Base-by-base conservation (phyloP, 1,284 basidiomycete species). In the Golubevia sp. region DNA sequence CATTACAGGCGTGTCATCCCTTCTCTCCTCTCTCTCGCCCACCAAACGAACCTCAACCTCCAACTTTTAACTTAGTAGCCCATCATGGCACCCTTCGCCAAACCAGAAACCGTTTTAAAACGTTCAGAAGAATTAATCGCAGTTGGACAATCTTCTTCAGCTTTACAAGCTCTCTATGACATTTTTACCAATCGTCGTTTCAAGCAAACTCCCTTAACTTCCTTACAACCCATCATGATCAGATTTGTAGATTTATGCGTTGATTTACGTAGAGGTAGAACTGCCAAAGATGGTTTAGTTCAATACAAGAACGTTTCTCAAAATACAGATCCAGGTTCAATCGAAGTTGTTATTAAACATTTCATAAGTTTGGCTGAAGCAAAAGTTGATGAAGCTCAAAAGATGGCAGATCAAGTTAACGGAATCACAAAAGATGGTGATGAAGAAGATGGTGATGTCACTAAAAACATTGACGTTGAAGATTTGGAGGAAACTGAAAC, bases 181-280 rank as follows among this genome's bases (percentile, higher is more conserved):
- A 92, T 96, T 89, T 94, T 96, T 86, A 88, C 90, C 49, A 92
- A 92, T 52, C 97, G 98, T 86, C 90, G 93, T 63, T 98, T 99
- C 88, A 90, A 94, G 76, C 91, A 92, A 64, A 97, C 94, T 0
- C 93, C 95, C 1, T 87, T 98, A 48, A 86, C 90, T 3, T 90
- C 92, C 7, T 89, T 99, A 61, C 96, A 99, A 85, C 97, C 97
- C 66, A 97, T 99, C 85, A 92, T 98, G 88, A 86, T 94, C 70
- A 90, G 92, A 56, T 88, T 88, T 84, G 81, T 98, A 86, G 94
- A 97, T 83, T 91, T 99, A 65, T 99, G 94, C 83, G 94, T 99
- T 66, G 91, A 94, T 64, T 90, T 97, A 87, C 90, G 94, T 73
- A 95, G 96, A 84, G 94, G 94, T 2, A 88, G 93, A 34, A 91